Percentiles rank a stretch among this genome's conserved stretches.
Conservation (phyloP, 768 basidiomycete species). For the Russula vinacea region DNA sequence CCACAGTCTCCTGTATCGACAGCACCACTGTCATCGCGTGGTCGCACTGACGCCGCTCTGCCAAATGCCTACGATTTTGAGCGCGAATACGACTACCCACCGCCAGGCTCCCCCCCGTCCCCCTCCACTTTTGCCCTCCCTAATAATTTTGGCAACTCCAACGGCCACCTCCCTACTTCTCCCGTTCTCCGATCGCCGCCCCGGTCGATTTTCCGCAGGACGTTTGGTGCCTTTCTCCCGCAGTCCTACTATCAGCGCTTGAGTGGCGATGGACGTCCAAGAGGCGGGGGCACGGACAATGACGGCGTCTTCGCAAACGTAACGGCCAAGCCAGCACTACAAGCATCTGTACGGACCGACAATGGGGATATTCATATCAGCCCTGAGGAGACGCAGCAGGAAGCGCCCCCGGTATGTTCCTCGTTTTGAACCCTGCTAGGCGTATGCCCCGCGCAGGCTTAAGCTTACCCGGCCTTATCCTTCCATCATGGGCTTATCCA, state of each 20-base stretch:
- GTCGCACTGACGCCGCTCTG: constrained; percentile 15
- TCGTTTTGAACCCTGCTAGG: not conserved
- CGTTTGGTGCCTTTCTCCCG: constrained; percentile 60
- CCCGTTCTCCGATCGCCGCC: constrained; percentile 40
- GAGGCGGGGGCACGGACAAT: constrained; percentile 74
- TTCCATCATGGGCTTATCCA: constrained; percentile 34
- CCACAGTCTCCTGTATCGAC: constrained; percentile 35
- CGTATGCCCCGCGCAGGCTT: not conserved
- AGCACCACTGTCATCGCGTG: constrained; percentile 33
- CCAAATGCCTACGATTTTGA: constrained; percentile 75
- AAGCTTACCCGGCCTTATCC: not conserved
- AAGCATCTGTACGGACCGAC: constrained; percentile 46
- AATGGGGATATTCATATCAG: constrained; percentile 59
- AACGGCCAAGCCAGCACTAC: constrained; percentile 71
- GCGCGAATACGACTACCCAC: constrained; percentile 69
- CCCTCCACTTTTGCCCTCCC: constrained; percentile 56
- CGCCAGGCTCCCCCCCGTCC: constrained; percentile 74
- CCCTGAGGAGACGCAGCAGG: constrained; percentile 79
- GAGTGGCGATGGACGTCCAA: constrained; percentile 41
- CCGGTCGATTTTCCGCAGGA: constrained; percentile 56
- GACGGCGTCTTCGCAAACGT: constrained; percentile 97
- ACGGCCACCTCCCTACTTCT: constrained; percentile 56
- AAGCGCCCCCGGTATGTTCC: constrained; percentile 76
- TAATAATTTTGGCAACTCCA: constrained; percentile 70
- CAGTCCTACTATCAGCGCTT: constrained; percentile 63